Evolutionary conservation across 129 eudicot species (phyloP), one percentile per base, ranked within the genome.

Genomic region (Mikania micrantha): DNA sequence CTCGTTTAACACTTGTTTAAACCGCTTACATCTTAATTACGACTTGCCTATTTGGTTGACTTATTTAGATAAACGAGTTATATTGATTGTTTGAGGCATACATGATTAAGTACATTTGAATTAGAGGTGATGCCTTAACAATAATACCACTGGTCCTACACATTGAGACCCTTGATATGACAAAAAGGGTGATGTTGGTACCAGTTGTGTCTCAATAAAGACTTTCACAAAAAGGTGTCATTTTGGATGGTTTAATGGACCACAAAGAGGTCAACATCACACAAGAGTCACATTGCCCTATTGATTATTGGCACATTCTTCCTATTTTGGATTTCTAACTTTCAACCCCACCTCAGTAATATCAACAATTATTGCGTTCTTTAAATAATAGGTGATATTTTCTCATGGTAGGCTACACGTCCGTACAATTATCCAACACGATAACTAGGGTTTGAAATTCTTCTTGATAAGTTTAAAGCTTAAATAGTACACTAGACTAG

Each of bases 231-330:
- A 64, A 75, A 52, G 2, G 81, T 75, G 81, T 42, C 81, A 67
- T 61, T 67, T 68, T 72, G 76, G 80, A 69, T 66, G 75, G 78
- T 72, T 63, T 9, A 17, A 66, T 69, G 88, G 85, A 76, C 85
- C 88, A 83, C 88, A 38, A 49, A 1, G 35, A 50, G 36, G 71
- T 64, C 64, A 64, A 56, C 44, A 73, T 73, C 31, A 60, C 72
- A 70, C 68, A 74, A 39, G 47, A 20, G 71, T 40, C 57, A 50
- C 71, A 73, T 63, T 64, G 29, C 68, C 65, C 74, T 69, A 79
- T 79, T 85, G 71, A 79, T 69, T 75, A 64, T 56, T 77, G 79
- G 69, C 82, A 75, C 82, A 85, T 72, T 75, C 72, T 50, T 79
- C 76, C 77, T 73, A 50, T 70, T 78, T 40, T 74, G 64, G 21